These are phyloP conservation scores for Cenococcum geophilum DNA, from an alignment of 495 filamentous ascomycete species.

Conservation along the genomic window DNA sequence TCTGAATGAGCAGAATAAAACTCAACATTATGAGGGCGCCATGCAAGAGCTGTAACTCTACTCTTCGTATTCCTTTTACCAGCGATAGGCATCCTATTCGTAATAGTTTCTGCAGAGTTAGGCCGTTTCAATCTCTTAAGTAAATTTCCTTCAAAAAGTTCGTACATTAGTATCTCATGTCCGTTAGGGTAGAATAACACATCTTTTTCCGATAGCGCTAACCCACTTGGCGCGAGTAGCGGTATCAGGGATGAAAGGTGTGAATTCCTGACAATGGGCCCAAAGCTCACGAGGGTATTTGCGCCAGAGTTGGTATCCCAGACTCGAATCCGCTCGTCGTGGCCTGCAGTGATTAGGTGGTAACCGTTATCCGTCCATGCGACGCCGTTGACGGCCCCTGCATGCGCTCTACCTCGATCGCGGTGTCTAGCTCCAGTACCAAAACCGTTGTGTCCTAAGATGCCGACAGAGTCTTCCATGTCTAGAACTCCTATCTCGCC, in stretches of 20 bases:
- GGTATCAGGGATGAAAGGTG: constrained; percentile 59
- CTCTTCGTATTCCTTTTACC: constrained; percentile 43
- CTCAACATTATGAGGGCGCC: constrained; percentile 55
- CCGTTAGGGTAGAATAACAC: constrained; percentile 72
- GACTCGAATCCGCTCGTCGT: constrained; percentile 74
- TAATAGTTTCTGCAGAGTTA: constrained; percentile 18
- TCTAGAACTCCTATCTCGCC: constrained; percentile 69
- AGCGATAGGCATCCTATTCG: constrained; percentile 33
- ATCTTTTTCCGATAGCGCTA: constrained; percentile 50
- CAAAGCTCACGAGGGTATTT: constrained; percentile 79
- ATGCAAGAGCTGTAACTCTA: constrained; percentile 62
- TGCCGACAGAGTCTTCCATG: constrained; percentile 70
- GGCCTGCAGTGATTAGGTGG: constrained; percentile 69
- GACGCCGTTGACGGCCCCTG: constrained; percentile 72
- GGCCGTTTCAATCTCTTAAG: constrained; percentile 62
- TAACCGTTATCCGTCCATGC: constrained; percentile 73
- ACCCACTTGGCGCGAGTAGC: constrained; percentile 50
- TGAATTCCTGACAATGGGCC: constrained; percentile 66
- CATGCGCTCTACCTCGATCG: constrained; percentile 58
- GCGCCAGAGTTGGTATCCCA: constrained; percentile 75
- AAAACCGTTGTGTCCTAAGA: constrained; percentile 45
- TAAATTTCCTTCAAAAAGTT: constrained; percentile 66
- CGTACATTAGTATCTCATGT: constrained; percentile 68
- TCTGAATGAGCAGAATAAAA: constrained; percentile 54
- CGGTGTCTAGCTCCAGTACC: constrained; percentile 46